Evolutionary conservation across 257 asterid species (phyloP), one percentile per base, ranked within the genome.

Genomic region (Solanum ossicruentum): DNA sequence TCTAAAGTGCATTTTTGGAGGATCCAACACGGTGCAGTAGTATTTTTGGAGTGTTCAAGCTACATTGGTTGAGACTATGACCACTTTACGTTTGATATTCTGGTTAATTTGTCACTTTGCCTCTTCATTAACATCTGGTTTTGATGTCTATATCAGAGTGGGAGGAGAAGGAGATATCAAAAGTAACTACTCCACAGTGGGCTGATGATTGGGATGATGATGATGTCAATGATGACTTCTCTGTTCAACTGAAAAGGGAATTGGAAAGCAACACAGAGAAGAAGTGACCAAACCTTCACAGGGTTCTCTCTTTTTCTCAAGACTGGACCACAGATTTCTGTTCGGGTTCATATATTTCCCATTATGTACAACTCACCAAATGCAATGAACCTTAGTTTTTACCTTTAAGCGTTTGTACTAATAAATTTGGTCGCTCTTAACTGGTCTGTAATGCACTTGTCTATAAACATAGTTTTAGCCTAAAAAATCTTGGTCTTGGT

Each of bases 181-280:
- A 52, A 80, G 86, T 84, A 55, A 51, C 41, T n/a, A 69, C 77
- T 13, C 89, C 84, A 82, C 89, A 84, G 43, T 86, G 89, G 89
- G 89, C 84, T 79, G 85, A 86, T 79, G 89, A 86, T 67, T 86
- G 89, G 89, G 89, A 86, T 84, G 89, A 86, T 86, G 89, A 86
- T 66, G 89, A 84, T 67, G 85, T 87, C 63, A 84, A 55, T 49
- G 89, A 84, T 32, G 89, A 87, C 57, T 84, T 87, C 80, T 87
- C 89, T 75, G 41, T 87, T 10, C 89, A 87, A 77, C 85, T 87
- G 17, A 84, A 83, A 63, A 87, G 80, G 36, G 87, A 84, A 67
- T 70, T 87, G 80, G 89, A 86, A 28, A 71, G 81, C 83, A 66
- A 57, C 71, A 10, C 71, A 0, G 85, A 84, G 85, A 83, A 83